Conservation (phyloP, 441 rosid species). For the Jatropha podagrica region DNA sequence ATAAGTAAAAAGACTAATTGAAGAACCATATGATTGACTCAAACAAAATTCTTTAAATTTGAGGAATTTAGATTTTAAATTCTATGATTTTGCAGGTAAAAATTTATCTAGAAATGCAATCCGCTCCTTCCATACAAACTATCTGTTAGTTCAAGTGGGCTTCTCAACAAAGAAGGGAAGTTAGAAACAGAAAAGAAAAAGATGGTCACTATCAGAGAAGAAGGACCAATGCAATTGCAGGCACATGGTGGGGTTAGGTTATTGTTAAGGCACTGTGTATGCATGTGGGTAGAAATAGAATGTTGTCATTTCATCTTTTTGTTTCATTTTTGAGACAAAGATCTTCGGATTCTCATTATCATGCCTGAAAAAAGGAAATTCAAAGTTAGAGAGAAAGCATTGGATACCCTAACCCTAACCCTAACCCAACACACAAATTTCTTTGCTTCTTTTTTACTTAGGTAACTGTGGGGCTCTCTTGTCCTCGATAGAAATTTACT, state of each 20-base stretch:
- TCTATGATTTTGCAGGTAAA: too few relatives aligned
- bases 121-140: too few relatives aligned
- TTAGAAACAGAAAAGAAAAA: too few relatives aligned
- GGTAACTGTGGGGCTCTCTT: not conserved
- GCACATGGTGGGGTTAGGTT: constrained; percentile 39
- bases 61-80: too few relatives aligned
- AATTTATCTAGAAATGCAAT: too few relatives aligned
- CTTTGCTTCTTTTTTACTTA: not conserved
- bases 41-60: too few relatives aligned
- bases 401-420: constrained; percentile 18
- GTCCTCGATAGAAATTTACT: too few relatives aligned
- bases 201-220: constrained; percentile 30
- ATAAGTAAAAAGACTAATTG: too few relatives aligned
- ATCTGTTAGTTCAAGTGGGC: too few relatives aligned
- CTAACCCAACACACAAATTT: constrained; percentile 8
- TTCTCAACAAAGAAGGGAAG: not conserved
- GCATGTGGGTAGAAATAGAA: constrained; percentile 8
- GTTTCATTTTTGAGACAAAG: not conserved
- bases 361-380: not conserved
- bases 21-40: too few relatives aligned
- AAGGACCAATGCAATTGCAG: constrained; percentile 13
- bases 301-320: not conserved
- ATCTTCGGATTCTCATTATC: constrained; percentile 28
- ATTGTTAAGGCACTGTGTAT: not conserved
- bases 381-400: constrained; percentile 10